phyloP scores from a whole-genome alignment of 495 filamentous ascomycete species.

The Durotheca rogersii region DNA sequence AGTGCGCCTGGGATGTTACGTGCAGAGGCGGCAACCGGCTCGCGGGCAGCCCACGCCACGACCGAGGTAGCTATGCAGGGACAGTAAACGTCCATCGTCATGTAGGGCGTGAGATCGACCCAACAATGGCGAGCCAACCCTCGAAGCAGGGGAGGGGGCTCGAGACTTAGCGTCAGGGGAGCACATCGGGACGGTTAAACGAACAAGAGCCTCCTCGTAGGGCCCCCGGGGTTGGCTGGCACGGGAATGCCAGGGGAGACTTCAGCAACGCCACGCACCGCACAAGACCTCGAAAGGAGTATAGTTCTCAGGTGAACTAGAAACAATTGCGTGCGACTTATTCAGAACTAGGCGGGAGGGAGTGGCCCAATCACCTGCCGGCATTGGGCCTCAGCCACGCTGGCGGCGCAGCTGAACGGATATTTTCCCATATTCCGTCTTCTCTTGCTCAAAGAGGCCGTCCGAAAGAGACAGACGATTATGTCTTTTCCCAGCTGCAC shows the following conservation, averaged over 20 bases:
- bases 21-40: slow-evolving; percentile 23
- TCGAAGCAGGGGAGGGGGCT: neutral
- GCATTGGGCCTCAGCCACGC: slow-evolving; percentile 26
- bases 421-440: slow-evolving; percentile 17
- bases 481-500: slow-evolving; percentile 5
- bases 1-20: slow-evolving; percentile 23
- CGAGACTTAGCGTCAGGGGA: slow-evolving; percentile 1
- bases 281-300: slow-evolving; percentile 30
- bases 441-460: slow-evolving; percentile 6
- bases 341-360: slow-evolving; percentile 24
- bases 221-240: slow-evolving; percentile 19
- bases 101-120: slow-evolving; percentile 20
- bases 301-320: slow-evolving; percentile 34
- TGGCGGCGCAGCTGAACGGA: slow-evolving; percentile 34
- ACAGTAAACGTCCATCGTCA: slow-evolving; percentile 22
- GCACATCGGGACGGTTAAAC: slow-evolving; percentile 13
- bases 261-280: slow-evolving; percentile 36
- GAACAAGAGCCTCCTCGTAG: slow-evolving; percentile 25
- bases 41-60: slow-evolving; percentile 31
- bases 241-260: slow-evolving; percentile 9
- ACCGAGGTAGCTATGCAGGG: slow-evolving; percentile 26
- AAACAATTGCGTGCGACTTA: slow-evolving; percentile 24
- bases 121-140: slow-evolving; percentile 11
- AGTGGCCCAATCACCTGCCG: slow-evolving; percentile 21
- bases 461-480: slow-evolving; percentile 19